Evolutionary conservation across 2,329 filamentous ascomycete species (phyloP).

Genomic region (Microdochium trichocladiopsis): DNA sequence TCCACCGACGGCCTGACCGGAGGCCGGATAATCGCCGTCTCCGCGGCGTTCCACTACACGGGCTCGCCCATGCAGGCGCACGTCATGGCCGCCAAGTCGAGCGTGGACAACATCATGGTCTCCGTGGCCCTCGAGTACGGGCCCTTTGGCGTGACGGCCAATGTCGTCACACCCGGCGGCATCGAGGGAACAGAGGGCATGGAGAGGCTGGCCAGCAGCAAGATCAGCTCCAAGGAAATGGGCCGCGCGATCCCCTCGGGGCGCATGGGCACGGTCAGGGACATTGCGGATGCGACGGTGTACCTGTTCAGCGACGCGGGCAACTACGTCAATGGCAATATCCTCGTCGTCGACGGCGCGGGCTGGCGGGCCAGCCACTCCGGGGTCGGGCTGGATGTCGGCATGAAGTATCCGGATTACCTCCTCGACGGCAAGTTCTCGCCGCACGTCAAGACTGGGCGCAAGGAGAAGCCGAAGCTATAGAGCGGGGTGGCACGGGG

Average conservation of each 20-base stretch:
- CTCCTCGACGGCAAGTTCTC: constrained; percentile 30
- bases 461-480: constrained; percentile 32
- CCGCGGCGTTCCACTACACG: constrained; percentile 85
- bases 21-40: constrained; percentile 84
- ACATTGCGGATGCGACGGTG: constrained; percentile 89
- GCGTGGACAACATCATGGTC: constrained; percentile 76
- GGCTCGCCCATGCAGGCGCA: constrained; percentile 82
- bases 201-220: constrained; percentile 47
- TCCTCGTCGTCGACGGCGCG: constrained; percentile 64
- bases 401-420: constrained; percentile 47
- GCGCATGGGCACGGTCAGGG: constrained; percentile 70
- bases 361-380: constrained; percentile 45
- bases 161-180: constrained; percentile 81
- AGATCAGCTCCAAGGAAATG: constrained; percentile 22
- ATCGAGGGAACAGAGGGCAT: constrained; percentile 82
- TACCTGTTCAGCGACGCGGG: constrained; percentile 82
- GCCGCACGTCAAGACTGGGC: constrained; percentile 29
- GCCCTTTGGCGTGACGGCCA: constrained; percentile 77
- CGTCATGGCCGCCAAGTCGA: constrained; percentile 86
- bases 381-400: constrained; percentile 37
- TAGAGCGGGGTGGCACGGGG: too few relatives aligned
- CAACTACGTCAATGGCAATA: constrained; percentile 79
- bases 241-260: constrained; percentile 59
- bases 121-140: constrained; percentile 84
- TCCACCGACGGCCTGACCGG: constrained; percentile 59